Base-by-base conservation (phyloP, 148 eudicot species). In the Camellia japonica region DNA sequence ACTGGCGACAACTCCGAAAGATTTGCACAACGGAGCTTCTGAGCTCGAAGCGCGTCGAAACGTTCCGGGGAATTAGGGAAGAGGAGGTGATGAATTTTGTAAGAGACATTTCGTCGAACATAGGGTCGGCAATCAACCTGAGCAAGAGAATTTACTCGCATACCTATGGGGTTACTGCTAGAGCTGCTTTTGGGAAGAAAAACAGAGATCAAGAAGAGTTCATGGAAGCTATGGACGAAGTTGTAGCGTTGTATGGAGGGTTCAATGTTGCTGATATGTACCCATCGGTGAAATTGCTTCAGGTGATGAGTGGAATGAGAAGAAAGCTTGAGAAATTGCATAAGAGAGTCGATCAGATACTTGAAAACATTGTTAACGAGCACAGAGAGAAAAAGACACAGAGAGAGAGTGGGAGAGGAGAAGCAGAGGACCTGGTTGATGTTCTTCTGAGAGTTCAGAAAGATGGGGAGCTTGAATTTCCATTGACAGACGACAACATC, bases 31-130 rank as follows among this genome's bases (percentile, higher is more conserved):
- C 38, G 64, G 63, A 73, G 1, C 13, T 73, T 73, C 14, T 74
- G 12, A 74, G 77, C 77, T 23, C 10, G 12, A 58, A 74, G 23
- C 77, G 77, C 7, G 77, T 74, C 54, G 66, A 59, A 6, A 58
- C 77, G 3, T 74, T 74, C 16, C 76, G 59, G 47, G 1, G 0
- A 11, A 38, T 56, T 60, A 55, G 76, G 46, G 76, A 73, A 73
- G 76, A 74, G 18, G 77, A 74, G 77, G 77, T 59, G 30, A 38
- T n/a, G 38, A 59, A 59, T 74, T 49, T 74, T 15, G 10, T 74
- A 30, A 9, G 67, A 42, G 58, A 10, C 7, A 23, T 13, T 64
- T 64, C 68, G 3, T 64, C 68, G 12, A 13, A 23, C 42, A 16
- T 2, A 8, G 23, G 16, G 23, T 19, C 68, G 13, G 12, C 68